phyloP scores from a whole-genome alignment of 768 basidiomycete genomes.

The Heimioporus sp. region DNA sequence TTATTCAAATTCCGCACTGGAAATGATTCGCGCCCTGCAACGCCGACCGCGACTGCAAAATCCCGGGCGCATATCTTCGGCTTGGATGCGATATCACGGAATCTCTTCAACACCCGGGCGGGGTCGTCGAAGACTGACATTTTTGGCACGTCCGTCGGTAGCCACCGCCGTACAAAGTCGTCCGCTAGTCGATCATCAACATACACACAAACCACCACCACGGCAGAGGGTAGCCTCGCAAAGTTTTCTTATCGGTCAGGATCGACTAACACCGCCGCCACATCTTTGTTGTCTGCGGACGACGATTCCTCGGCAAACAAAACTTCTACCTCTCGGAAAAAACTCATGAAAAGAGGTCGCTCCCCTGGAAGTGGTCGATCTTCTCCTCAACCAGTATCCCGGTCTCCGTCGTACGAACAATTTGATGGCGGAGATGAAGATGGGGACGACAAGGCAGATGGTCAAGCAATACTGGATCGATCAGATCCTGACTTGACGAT shows the following conservation, averaged over 20 bases:
- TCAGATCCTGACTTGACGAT: slow-evolving; percentile 76
- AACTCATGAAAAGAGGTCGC: slow-evolving; percentile 44
- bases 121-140: slow-evolving; percentile 72
- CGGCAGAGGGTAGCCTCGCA: slow-evolving; percentile 62
- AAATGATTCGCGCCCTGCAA: slow-evolving; percentile 74
- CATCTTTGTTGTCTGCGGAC: slow-evolving; percentile 59
- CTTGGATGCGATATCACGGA: slow-evolving; percentile 86
- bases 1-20: slow-evolving; percentile 86
- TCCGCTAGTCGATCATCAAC: slow-evolving; percentile 69
- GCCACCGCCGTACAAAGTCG: slow-evolving; percentile 62
- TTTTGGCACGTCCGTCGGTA: slow-evolving; percentile 69
- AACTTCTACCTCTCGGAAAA: slow-evolving; percentile 46
- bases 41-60: slow-evolving; percentile 77
- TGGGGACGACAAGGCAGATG: slow-evolving; percentile 45
- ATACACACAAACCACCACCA: slow-evolving; percentile 67
- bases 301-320: slow-evolving; percentile 52
- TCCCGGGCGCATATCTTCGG: slow-evolving; percentile 81
- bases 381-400: slow-evolving; percentile 39
- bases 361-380: slow-evolving; percentile 40
- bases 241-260: slow-evolving; percentile 72
- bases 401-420: slow-evolving; percentile 44
- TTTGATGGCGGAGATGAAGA: slow-evolving; percentile 38
- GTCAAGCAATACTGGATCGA: slow-evolving; percentile 47
- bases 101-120: slow-evolving; percentile 73
- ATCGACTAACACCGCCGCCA: slow-evolving; percentile 63